These are phyloP conservation scores for Phytophthora pini DNA, from an alignment of 352 stramenopile genomes.

Conservation along the genomic window DNA sequence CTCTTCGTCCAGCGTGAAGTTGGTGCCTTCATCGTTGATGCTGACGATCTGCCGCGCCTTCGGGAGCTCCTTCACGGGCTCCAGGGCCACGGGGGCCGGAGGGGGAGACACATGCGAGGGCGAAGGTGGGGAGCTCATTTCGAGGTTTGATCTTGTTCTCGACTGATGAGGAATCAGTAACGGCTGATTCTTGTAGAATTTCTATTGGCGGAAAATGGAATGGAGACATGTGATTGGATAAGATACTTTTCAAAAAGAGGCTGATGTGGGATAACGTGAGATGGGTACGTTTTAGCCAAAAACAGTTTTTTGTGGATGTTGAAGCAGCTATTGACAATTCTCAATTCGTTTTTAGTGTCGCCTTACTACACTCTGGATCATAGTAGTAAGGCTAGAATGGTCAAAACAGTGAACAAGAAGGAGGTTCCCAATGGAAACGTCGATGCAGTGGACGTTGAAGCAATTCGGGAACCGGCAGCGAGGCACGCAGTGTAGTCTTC, in stretches of 20 bases:
- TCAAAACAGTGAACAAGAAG: neutral
- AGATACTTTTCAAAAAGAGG: neutral
- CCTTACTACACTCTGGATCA: neutral
- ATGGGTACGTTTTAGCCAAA: constrained; percentile 6
- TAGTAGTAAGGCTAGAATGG: neutral
- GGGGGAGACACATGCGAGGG: constrained; percentile 6
- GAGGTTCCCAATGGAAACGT: neutral
- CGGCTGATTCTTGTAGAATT: constrained; percentile 1
- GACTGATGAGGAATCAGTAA: constrained; percentile 4
- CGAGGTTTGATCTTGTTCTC: constrained; percentile 21
- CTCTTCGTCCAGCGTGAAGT: constrained; percentile 82
- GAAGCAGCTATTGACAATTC: neutral
- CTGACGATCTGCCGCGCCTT: constrained; percentile 80
- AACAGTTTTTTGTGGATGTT: neutral
- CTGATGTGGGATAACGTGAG: neutral
- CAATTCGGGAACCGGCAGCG: constrained; percentile 24
- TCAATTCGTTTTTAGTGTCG: no score
- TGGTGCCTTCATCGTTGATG: constrained; percentile 89
- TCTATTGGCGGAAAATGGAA: constrained; percentile 11
- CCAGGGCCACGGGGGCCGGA: constrained; percentile 28
- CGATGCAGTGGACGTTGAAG: constrained; percentile 21
- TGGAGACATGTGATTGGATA: neutral
- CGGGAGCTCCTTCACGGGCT: constrained; percentile 39
- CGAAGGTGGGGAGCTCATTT: constrained; percentile 18
- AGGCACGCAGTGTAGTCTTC: constrained; percentile 65